phyloP scores from a whole-genome alignment of 2,329 filamentous ascomycete genomes.

The Didymella exigua region DNA sequence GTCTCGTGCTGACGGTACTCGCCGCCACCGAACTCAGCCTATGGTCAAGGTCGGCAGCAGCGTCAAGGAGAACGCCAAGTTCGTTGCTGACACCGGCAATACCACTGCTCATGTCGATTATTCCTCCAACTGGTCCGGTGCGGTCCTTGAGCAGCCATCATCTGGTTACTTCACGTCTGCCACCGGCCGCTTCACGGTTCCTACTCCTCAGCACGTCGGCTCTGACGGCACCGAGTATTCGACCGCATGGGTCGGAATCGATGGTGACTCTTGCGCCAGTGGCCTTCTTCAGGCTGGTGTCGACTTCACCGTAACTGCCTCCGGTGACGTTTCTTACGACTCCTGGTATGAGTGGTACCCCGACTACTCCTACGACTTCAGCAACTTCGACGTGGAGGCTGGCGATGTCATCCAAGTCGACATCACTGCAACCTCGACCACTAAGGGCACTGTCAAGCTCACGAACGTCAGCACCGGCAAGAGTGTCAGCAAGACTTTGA shows the following conservation, averaged over 20 bases:
- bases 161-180: slow-evolving; percentile 60
- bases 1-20: slow-evolving; percentile 22
- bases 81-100: slow-evolving; percentile 22
- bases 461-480: slow-evolving; percentile 61
- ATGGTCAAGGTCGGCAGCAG: slow-evolving; percentile 20
- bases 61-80: slow-evolving; percentile 18
- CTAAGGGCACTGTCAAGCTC: slow-evolving; percentile 54
- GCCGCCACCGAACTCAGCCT: slow-evolving; percentile 23
- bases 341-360: slow-evolving; percentile 69
- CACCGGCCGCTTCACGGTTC: slow-evolving; percentile 60
- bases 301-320: slow-evolving; percentile 55
- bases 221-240: slow-evolving; percentile 52
- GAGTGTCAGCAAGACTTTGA: slow-evolving; percentile 58
- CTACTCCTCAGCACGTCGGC: slow-evolving; percentile 52
- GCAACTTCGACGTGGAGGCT: slow-evolving; percentile 51
- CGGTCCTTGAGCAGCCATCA: slow-evolving; percentile 51
- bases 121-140: slow-evolving; percentile 65
- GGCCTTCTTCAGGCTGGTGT: slow-evolving; percentile 65
- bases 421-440: slow-evolving; percentile 50
- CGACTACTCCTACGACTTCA: slow-evolving; percentile 61
- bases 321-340: slow-evolving; percentile 52
- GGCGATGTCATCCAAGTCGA: slow-evolving; percentile 55
- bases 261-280: slow-evolving; percentile 61
- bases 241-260: slow-evolving; percentile 66
- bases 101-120: slow-evolving; percentile 56